A percentile compares a stretch with the other conserved stretches of the same genome.
Conservation (phyloP, 1,139 yeast genomes). For the Meyerozyma sp. region DNA sequence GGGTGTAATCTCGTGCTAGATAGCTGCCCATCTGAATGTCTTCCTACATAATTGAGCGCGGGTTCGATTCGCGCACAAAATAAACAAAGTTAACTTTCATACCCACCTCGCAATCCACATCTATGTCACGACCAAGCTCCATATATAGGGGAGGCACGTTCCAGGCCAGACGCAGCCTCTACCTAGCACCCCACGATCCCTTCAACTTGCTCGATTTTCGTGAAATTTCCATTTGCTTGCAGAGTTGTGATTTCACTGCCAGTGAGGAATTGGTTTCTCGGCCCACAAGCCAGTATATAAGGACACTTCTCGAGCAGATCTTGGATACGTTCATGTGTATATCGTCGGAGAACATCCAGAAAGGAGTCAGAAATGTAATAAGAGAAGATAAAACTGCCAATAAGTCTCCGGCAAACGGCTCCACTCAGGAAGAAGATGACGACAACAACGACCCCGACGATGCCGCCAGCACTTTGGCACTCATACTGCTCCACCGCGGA, state of each 20-base stretch:
- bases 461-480: slow-evolving; percentile 16
- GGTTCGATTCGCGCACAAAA: slow-evolving; percentile 2
- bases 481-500: slow-evolving; percentile 54
- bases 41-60: not conserved
- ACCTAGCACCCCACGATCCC: slow-evolving; percentile 19
- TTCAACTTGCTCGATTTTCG: slow-evolving; percentile 66
- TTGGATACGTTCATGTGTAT: slow-evolving; percentile 62
- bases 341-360: slow-evolving; percentile 12
- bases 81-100: not conserved
- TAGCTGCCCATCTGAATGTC: not conserved
- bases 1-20: slow-evolving; percentile 35
- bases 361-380: slow-evolving; percentile 2
- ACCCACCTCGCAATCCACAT: not conserved
- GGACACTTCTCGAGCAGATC: slow-evolving; percentile 62
- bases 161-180: slow-evolving; percentile 2
- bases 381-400: not conserved
- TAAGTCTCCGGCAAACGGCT: not conserved
- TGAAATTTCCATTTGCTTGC: slow-evolving; percentile 60
- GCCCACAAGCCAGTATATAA: slow-evolving; percentile 64
- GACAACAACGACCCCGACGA: slow-evolving; percentile 29
- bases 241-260: slow-evolving; percentile 58
- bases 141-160: slow-evolving; percentile 5
- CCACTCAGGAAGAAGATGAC: slow-evolving; percentile 3
- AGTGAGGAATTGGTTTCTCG: slow-evolving; percentile 57
- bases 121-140: slow-evolving; percentile 6